Base-by-base conservation (phyloP, 2,329 filamentous ascomycete species). In the Cytospora leucostoma region DNA sequence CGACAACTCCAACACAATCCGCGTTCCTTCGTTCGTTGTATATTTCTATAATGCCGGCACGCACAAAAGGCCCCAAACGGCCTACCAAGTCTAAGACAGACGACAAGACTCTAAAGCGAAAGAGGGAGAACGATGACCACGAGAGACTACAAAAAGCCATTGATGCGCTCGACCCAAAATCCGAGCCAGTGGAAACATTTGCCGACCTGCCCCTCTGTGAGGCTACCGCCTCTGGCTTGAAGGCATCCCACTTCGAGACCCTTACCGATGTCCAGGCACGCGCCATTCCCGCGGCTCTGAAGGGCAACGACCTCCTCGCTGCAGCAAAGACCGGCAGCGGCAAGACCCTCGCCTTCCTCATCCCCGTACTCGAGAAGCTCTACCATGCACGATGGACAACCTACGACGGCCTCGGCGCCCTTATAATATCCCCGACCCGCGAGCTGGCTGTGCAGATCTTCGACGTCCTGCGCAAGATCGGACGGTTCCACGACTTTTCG, bases 391-490 rank as follows among this genome's bases (percentile, higher is more conserved):
- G 89, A 82, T 97, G 93, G 88, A 91, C 95, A 17, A 91, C 96
- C 70, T 84, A 88, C 70, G 95, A 99, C 77, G 95, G 95, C 0
- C 81, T 99, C 35, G 94, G 94, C 10, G 95, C 95, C 5, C 84
- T 99, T 67, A 92, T 99, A 68, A 88, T 99, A 60, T 94, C 93
- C 0, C 95, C 95, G 0, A 99, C 95, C 8, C 89, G 95, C 72
- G 95, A 99, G 78, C 82, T 99, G 61, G 94, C 95, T 0, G 95
- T 96, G 47, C 95, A 99, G 76, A 99, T 97, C 66, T 99, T 98
- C 73, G 91, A 97, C 63, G 94, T 98, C 0, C 78, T 99, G 70
- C 84, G 92, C 66, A 97, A 96, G 75, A 86, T 99, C 63, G 95
- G 95, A 52, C 86, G 91, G 62, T 88, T 94, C 63, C 94, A 99